Evolutionary conservation across 805 yeast species (phyloP).

Genomic region (Ogataea siamensis): DNA sequence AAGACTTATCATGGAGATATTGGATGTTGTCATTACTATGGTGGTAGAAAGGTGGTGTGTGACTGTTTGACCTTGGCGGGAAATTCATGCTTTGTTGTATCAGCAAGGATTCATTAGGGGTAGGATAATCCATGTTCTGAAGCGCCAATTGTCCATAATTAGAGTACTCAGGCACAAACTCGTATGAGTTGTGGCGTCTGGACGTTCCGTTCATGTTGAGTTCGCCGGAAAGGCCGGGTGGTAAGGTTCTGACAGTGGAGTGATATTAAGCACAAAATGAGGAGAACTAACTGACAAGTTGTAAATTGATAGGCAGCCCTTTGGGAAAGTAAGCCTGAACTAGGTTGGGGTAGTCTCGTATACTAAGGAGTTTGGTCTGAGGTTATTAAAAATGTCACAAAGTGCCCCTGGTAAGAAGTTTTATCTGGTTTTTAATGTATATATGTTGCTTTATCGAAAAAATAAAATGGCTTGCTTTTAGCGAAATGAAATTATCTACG

Average conservation of each 20-base stretch:
- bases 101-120: not conserved
- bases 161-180: conserved; percentile 2
- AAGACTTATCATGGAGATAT: conserved; percentile 7
- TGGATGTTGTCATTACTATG: conserved; percentile 16
- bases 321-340: not conserved
- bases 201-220: conserved; percentile 6
- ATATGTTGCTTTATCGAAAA: conserved; percentile 15
- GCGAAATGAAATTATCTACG: conserved; percentile 1
- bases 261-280: not conserved
- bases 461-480: conserved; percentile 20
- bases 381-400: not conserved
- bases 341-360: not conserved
- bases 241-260: not conserved
- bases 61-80: not conserved
- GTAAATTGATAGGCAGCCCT: not conserved
- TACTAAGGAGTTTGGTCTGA: too few species aligned
- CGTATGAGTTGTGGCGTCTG: conserved; percentile 5
- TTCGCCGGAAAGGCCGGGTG: conserved; percentile 1
- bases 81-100: conserved; percentile 1
- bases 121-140: conserved; percentile 2
- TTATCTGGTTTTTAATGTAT: conserved; percentile 16
- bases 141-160: not conserved
- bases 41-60: conserved; percentile 11
- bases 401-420: conserved; percentile 2
- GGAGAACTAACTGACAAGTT: not conserved